These are phyloP conservation scores for Pseudopediastrum boryanum DNA, from an alignment of 139 green algal species.

Conservation along the genomic window DNA sequence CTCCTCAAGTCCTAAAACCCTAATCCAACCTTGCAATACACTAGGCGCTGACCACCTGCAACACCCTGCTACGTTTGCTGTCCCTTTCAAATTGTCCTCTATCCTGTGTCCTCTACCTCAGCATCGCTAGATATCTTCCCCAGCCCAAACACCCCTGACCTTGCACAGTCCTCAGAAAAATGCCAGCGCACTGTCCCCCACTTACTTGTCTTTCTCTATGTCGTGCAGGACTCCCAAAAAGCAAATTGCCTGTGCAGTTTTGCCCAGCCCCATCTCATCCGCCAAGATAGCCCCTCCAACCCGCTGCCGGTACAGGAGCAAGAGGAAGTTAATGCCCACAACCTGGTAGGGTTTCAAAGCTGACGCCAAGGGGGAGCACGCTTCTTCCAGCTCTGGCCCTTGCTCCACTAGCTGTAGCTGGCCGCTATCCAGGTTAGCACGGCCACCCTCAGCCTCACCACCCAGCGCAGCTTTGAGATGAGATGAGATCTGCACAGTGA, in stretches of 20 bases:
- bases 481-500: conserved; percentile 37
- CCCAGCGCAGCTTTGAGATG: conserved; percentile 28
- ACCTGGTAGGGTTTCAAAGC: conserved; percentile 92
- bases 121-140: too few relatives aligned
- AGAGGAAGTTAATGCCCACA: conserved; percentile 94
- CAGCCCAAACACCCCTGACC: too few relatives aligned
- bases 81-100: too few relatives aligned
- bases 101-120: too few relatives aligned
- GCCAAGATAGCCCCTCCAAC: conserved; percentile 84
- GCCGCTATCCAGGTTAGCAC: background rate
- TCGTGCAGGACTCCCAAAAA: conserved; percentile 74
- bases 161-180: too few relatives aligned
- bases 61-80: too few relatives aligned
- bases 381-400: conserved; percentile 34
- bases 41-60: too few relatives aligned
- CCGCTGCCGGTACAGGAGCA: conserved; percentile 76
- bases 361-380: conserved; percentile 41
- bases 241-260: conserved; percentile 88
- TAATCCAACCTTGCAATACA: too few relatives aligned
- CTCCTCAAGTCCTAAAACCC: too few relatives aligned
- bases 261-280: conserved; percentile 92
- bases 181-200: too few relatives aligned
- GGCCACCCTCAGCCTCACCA: conserved; percentile 19
- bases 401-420: conserved; percentile 19
- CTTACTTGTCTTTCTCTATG: conserved; percentile 24